These are phyloP conservation scores for Xylariaceae sp. DNA, from an alignment of 2,329 filamentous ascomycete genomes.

Conservation along the genomic window DNA sequence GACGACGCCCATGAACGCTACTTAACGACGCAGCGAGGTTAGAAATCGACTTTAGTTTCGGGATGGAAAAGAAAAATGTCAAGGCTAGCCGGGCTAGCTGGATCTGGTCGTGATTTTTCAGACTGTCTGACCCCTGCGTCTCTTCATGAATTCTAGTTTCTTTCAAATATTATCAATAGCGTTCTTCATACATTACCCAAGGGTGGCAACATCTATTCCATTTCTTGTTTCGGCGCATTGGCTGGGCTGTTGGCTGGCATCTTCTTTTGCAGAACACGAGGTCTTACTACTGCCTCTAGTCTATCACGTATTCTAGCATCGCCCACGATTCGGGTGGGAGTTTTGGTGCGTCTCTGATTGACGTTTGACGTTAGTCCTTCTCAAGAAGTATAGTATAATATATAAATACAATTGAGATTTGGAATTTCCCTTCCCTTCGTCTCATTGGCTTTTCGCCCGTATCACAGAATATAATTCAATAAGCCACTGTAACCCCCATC, in stretches of 20 bases:
- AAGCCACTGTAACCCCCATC: no score
- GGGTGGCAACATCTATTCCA: slow-evolving; percentile 29
- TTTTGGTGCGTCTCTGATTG: neutral
- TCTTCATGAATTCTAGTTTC: slow-evolving; percentile 9
- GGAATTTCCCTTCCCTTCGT: neutral
- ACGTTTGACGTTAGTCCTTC: neutral
- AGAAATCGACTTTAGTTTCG: slow-evolving; percentile 7
- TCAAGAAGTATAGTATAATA: neutral
- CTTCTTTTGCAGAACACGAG: slow-evolving; percentile 1
- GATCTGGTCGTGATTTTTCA: slow-evolving; percentile 14
- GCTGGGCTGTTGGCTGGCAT: slow-evolving; percentile 17
- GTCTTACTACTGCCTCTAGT: no score
- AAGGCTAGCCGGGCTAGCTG: slow-evolving; percentile 27
- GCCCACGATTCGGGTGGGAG: neutral
- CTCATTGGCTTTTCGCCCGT: no score
- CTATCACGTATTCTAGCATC: slow-evolving; percentile 11
- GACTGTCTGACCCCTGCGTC: neutral
- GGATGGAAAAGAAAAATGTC: slow-evolving; percentile 4
- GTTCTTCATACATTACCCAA: slow-evolving; percentile 24
- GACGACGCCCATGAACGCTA: slow-evolving; percentile 13
- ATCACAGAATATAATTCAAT: no score
- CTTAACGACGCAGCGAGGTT: slow-evolving; percentile 5
- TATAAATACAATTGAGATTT: neutral
- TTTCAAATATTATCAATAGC: slow-evolving; percentile 5
- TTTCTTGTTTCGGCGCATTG: slow-evolving; percentile 13